Conservation (phyloP, 2,329 filamentous ascomycete genomes). For the Ascochyta koolunga region DNA sequence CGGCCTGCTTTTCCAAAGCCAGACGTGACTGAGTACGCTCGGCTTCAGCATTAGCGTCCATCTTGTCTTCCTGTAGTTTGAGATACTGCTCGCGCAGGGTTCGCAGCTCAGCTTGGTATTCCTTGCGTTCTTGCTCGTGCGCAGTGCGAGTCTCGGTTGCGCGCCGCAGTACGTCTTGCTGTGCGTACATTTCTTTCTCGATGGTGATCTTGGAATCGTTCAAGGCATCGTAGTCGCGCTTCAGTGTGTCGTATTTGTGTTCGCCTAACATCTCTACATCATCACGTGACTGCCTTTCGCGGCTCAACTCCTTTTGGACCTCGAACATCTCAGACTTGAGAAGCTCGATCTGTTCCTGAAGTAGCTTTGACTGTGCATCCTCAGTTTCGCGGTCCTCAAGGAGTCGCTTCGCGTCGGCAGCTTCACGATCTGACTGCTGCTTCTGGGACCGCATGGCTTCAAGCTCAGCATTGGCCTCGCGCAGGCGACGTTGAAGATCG, state of each 20-base stretch:
- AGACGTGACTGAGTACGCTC: conserved; percentile 79
- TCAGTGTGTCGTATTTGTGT: conserved; percentile 81
- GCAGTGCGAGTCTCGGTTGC: conserved; percentile 80
- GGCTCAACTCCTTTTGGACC: conserved; percentile 84
- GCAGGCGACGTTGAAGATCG: conserved; percentile 74
- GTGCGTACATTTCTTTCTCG: conserved; percentile 95
- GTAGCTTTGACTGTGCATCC: conserved; percentile 83
- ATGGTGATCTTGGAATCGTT: conserved; percentile 97
- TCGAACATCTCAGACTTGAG: conserved; percentile 86
- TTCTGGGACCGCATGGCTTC: conserved; percentile 87
- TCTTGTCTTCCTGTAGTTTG: conserved; percentile 81
- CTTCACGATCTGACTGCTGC: conserved; percentile 83
- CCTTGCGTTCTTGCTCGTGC: conserved; percentile 86
- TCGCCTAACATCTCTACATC: conserved; percentile 91
- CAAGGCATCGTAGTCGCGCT: conserved; percentile 82
- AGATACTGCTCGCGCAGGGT: conserved; percentile 82
- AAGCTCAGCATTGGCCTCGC: conserved; percentile 85
- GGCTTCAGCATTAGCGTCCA: conserved; percentile 79
- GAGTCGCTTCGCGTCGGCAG: conserved; percentile 82
- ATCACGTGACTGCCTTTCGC: conserved; percentile 90
- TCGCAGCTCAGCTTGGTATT: conserved; percentile 84
- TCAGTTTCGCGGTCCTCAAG: conserved; percentile 89
- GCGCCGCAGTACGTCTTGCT: conserved; percentile 87
- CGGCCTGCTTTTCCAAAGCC: conserved; percentile 79
- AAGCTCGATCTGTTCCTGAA: conserved; percentile 86